Evolutionary conservation across 257 asterid genomes (phyloP), one percentile per base, ranked within the genome.

Genomic region (Echium plantagineum): DNA sequence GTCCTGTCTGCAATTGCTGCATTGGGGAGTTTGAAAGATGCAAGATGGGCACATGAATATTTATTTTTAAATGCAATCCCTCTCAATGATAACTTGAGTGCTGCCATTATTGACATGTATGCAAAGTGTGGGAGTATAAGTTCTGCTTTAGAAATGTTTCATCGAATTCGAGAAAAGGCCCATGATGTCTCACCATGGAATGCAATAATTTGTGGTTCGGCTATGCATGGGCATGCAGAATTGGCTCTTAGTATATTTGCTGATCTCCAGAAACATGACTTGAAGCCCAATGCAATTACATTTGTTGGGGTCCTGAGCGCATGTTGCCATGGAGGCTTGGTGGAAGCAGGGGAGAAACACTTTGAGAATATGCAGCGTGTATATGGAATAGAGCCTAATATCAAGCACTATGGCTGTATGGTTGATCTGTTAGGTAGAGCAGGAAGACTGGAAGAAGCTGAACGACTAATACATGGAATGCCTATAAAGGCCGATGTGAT

Each of bases 391-490:
- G 84, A 88, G 60, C 98, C 95, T 28, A 81, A 79, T 55, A 71
- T 85, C 31, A 91, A 91, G 80, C 98, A 91, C 65, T 91, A 82
- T 16, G 98, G 97, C 0, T 91, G 98, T 59, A 81, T 88, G 95
- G 90, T 91, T 60, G 98, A 91, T 78, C 82, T 91, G 46, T 77
- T 91, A 21, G 90, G 94, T 51, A 78, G 96, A 70, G 85, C 90
- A 9, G 98, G 96, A 47, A 77, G 84, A 60, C 62, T 91, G 67
- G 63, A 57, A 65, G 96, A 88, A 71, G 96, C 98, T 0, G 96
- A 91, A 66, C 80, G 73, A 22, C 78, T 88, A 12, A 60, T 91
- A 69, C 49, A 60, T 54, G 72, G 59, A 59, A 87, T 88, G 98
- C 85, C 95, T 18, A 82, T 91, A 95, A 66, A 85, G 75, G 96